Percentiles rank a stretch among this genome's conserved stretches.
phyloP scores from a whole-genome alignment of 2,329 filamentous ascomycete species.

The Colletotrichum nymphaeae region DNA sequence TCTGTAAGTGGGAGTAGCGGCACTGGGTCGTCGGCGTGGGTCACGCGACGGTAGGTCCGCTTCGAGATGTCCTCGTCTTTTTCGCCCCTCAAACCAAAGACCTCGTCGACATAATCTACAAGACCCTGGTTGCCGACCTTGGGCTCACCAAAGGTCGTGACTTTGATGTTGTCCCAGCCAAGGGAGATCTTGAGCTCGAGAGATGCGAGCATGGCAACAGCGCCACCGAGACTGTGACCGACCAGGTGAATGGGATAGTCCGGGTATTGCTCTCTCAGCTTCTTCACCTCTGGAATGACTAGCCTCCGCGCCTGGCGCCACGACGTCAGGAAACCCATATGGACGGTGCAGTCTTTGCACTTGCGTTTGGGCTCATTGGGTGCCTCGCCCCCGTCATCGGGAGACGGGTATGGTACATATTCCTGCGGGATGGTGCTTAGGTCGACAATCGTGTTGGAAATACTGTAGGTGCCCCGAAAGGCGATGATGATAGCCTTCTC shows the following conservation, averaged over 20 bases:
- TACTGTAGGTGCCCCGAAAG: constrained; percentile 94
- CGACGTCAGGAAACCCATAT: constrained; percentile 87
- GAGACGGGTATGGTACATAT: constrained; percentile 86
- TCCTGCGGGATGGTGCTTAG: constrained; percentile 89
- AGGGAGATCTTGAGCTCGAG: constrained; percentile 79
- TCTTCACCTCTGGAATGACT: constrained; percentile 75
- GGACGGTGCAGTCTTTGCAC: constrained; percentile 91
- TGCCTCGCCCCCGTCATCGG: constrained; percentile 53
- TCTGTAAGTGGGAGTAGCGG: constrained; percentile 86
- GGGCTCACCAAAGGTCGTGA: constrained; percentile 96
- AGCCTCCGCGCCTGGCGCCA: constrained; percentile 80
- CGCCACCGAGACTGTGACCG: constrained; percentile 92
- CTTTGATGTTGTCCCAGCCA: constrained; percentile 78
- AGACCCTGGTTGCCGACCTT: constrained; percentile 69
- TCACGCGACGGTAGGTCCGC: constrained; percentile 78
- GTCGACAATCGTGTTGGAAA: constrained; percentile 91
- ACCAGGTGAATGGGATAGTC: constrained; percentile 81
- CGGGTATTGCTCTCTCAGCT: constrained; percentile 70
- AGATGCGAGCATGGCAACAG: constrained; percentile 87
- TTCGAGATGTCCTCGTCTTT: constrained; percentile 44
- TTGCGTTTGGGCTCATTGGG: constrained; percentile 56
- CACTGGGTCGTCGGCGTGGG: constrained; percentile 88
- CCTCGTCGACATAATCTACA: constrained; percentile 64
- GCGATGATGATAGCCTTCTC: constrained; percentile 77
- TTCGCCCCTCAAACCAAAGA: constrained; percentile 57